phyloP scores from a whole-genome alignment of 1,284 basidiomycete species.

The Tilletia setariae region DNA sequence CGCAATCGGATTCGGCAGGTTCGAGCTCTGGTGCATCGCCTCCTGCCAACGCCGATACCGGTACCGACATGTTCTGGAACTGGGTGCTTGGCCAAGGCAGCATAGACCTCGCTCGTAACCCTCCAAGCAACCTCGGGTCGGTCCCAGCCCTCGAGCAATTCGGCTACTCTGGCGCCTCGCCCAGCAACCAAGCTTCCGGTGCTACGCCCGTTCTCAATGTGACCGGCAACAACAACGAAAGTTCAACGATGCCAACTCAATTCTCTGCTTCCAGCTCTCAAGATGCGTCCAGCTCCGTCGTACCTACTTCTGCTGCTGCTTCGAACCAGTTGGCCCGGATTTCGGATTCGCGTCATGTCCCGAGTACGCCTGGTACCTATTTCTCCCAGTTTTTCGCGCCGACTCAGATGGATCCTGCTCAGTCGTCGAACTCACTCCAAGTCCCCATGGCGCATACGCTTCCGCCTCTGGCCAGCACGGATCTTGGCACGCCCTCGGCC shows the following conservation, averaged over 20 bases:
- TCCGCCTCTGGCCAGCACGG: not conserved
- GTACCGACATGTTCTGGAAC: constrained; percentile 10
- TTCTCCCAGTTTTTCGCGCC: constrained; percentile 10
- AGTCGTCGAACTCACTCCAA: not conserved
- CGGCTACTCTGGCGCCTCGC: not conserved
- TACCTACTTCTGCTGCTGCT: too few relatives aligned
- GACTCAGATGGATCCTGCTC: not conserved
- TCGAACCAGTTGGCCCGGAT: too few relatives aligned
- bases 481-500: constrained; percentile 2
- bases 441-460: not conserved
- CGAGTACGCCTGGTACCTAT: too few relatives aligned
- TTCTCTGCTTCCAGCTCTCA: too few relatives aligned
- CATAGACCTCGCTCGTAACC: not conserved
- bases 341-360: too few relatives aligned
- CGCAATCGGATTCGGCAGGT: not conserved
- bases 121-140: not conserved
- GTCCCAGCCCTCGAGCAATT: not conserved
- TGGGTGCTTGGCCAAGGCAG: constrained; percentile 3
- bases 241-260: too few relatives aligned
- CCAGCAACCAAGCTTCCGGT: not conserved
- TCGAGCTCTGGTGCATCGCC: constrained; percentile 8
- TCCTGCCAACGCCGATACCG: not conserved
- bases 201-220: too few relatives aligned
- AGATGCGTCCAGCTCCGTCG: too few relatives aligned
- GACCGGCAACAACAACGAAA: too few relatives aligned